phyloP scores from a whole-genome alignment of 805 yeast genomes.

The Millerozyma miso region DNA sequence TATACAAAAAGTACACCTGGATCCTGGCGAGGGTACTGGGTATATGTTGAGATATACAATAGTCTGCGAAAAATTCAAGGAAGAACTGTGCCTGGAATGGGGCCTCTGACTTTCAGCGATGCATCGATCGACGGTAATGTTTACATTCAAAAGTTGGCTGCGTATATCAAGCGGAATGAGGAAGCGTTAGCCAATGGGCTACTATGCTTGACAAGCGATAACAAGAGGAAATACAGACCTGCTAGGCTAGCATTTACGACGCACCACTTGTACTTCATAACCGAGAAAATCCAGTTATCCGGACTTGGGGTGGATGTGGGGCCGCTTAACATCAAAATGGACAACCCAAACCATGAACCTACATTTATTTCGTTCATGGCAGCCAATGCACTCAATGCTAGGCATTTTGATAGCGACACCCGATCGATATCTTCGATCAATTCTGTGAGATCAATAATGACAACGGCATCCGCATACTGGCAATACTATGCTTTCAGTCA shows the following conservation, averaged over 20 bases:
- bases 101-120: slow-evolving; percentile 26
- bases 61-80: not conserved
- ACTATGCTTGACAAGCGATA: slow-evolving; percentile 45
- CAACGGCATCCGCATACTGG: slow-evolving; percentile 41
- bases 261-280: slow-evolving; percentile 59
- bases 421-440: slow-evolving; percentile 54
- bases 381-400: slow-evolving; percentile 44
- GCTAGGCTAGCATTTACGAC: slow-evolving; percentile 54
- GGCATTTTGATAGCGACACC: slow-evolving; percentile 40
- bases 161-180: slow-evolving; percentile 53
- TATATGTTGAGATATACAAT: not conserved
- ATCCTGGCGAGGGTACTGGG: not conserved
- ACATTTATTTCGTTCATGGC: slow-evolving; percentile 57
- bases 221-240: slow-evolving; percentile 39
- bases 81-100: slow-evolving; percentile 12
- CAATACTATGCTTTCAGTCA: slow-evolving; percentile 29
- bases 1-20: not conserved
- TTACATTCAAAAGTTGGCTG: slow-evolving; percentile 50
- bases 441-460: slow-evolving; percentile 49
- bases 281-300: slow-evolving; percentile 53
- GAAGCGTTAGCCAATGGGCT: slow-evolving; percentile 57
- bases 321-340: slow-evolving; percentile 57
- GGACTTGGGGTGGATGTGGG: slow-evolving; percentile 51
- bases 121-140: slow-evolving; percentile 52
- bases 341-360: slow-evolving; percentile 52